Base-by-base conservation (phyloP, 257 asterid species). In the Verbascum thapsus region DNA sequence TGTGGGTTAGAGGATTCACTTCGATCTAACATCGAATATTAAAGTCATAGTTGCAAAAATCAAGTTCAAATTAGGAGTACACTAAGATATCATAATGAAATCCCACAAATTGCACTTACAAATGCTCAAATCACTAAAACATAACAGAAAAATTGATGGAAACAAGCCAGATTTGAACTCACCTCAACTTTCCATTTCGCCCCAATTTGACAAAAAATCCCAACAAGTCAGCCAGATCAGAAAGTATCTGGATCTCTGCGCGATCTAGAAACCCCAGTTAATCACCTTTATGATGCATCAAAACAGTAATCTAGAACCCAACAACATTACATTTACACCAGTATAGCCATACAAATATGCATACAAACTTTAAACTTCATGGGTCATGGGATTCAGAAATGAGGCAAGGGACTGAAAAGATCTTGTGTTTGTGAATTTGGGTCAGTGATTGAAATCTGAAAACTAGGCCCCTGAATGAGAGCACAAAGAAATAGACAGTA, bases 231-330 rank as follows among this genome's bases (percentile, higher is more conserved):
- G 61, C 79, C 82, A 75, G 91, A 82, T 76, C 78, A 79, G 70
- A 51, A 71, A 56, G 64, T 64, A 32, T 37, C 76, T 66, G 82
- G 95, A 91, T 91, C 96, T 80, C 88, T 67, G 76, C 75, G 73
- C 84, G 89, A 90, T 87, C 94, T 76, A 80, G 38, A 74, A 73
- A 80, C 66, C 81, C 76, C 81, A 80, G 80, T 48, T n/a, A 66
- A 57, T 77, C 81, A 78, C 70, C 68, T 72, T 62, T 62, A 53
- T 58, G 74, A 56, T 13, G 61, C 20, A 76, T 52, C 57, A 65
- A 58, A 71, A 37, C 64, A 69, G 58, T 23, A 62, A 23, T 18
- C 50, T 43, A 22, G 59, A 72, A 70, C 63, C 45, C 53, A 34
- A 56, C 10, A 34, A 19, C 62, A 68, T 52, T 26, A 26, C 32